These are phyloP conservation scores for Candida arabinofermentans DNA, from an alignment of 805 yeast species.

Conservation along the genomic window DNA sequence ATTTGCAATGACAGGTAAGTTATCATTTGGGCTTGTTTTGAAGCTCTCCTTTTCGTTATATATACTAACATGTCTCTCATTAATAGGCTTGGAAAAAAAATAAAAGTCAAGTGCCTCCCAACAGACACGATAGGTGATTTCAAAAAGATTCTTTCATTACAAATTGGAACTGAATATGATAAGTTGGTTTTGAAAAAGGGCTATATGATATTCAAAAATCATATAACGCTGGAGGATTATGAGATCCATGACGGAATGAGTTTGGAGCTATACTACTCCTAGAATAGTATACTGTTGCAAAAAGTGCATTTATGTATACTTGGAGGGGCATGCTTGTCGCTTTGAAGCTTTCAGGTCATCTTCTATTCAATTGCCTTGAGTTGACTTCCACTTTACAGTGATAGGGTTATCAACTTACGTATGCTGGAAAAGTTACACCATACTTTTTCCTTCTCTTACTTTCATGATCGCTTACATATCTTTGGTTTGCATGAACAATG, in stretches of 20 bases:
- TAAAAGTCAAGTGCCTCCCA: conserved; percentile 80
- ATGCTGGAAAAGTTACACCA: too few relatives aligned
- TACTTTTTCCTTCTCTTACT: too few relatives aligned
- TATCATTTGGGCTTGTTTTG: too few relatives aligned
- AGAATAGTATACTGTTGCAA: conserved; percentile 6
- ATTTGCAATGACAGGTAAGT: conserved; percentile 62
- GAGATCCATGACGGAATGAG: conserved; percentile 89
- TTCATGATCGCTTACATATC: too few relatives aligned
- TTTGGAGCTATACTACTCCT: conserved; percentile 76
- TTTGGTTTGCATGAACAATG: too few relatives aligned
- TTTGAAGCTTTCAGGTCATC: too few relatives aligned
- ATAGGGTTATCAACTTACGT: too few relatives aligned
- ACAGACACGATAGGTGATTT: conserved; percentile 88
- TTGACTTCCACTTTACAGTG: too few relatives aligned
- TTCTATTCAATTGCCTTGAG: too few relatives aligned
- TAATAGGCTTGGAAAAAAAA: conserved; percentile 74
- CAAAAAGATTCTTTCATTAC: conserved; percentile 77
- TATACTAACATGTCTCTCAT: conserved; percentile 15
- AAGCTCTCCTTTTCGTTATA: too few relatives aligned
- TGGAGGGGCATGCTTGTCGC: too few relatives aligned
- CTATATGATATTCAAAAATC: conserved; percentile 79
- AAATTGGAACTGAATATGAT: conserved; percentile 70
- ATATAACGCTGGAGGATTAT: conserved; percentile 88
- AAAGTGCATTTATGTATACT: too few relatives aligned
- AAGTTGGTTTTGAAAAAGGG: conserved; percentile 79